Evolutionary conservation across 176 grass and related monocot species (phyloP).

Genomic region (Stipa capillata): DNA sequence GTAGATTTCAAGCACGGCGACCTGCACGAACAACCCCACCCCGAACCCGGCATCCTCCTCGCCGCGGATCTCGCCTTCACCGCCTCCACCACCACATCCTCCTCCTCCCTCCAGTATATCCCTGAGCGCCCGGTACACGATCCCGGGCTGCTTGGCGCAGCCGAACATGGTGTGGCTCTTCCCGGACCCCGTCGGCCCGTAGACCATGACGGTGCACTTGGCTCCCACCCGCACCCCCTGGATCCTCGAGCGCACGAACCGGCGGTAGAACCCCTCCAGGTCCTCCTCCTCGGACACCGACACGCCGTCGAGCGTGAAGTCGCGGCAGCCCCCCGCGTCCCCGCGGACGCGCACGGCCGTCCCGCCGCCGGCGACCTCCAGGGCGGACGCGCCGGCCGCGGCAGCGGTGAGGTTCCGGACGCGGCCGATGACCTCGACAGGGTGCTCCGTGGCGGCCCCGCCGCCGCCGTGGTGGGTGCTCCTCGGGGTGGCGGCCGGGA

Average conservation of each 20-base stretch:
- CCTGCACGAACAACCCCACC: constrained; percentile 54
- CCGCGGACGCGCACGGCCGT: constrained; percentile 63
- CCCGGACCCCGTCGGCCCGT: constrained; percentile 67
- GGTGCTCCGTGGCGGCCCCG: constrained; percentile 61
- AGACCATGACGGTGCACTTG: constrained; percentile 96
- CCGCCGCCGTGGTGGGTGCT: neutral
- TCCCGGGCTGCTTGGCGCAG: constrained; percentile 53
- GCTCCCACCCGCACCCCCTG: constrained; percentile 64
- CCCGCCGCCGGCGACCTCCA: constrained; percentile 42
- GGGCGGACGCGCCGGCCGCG: constrained; percentile 12
- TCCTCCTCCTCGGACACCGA: constrained; percentile 72
- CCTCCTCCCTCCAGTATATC: constrained; percentile 47
- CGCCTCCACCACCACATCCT: neutral
- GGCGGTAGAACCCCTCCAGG: constrained; percentile 66
- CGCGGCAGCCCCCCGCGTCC: constrained; percentile 59
- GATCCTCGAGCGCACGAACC: constrained; percentile 63
- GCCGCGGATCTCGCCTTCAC: neutral
- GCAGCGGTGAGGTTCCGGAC: constrained; percentile 50
- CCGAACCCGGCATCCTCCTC: constrained; percentile 44
- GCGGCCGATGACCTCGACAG: constrained; percentile 83
- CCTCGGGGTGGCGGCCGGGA: constrained; percentile 43
- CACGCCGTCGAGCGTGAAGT: constrained; percentile 83
- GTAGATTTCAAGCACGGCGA: constrained; percentile 75
- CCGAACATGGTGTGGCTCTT: constrained; percentile 98
- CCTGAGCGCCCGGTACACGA: constrained; percentile 83